Base-by-base conservation (phyloP, 345 rosid genomes). In the Eucalyptus guilfoylei region DNA sequence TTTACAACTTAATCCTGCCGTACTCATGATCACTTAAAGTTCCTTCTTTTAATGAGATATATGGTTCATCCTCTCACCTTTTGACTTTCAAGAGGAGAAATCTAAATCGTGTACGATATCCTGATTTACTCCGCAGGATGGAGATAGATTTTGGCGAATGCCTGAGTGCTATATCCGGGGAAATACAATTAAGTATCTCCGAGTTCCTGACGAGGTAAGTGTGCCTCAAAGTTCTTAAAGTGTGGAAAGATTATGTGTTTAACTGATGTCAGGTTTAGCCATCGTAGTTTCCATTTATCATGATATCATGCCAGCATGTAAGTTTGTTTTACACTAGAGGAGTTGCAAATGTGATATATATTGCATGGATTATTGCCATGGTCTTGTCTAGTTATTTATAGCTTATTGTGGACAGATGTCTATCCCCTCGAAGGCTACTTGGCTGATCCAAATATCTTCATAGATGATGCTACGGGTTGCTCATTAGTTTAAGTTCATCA, bases 161-260 rank as follows among this genome's bases (percentile, higher is more conserved):
- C 99, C 99, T 15, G 99, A 98, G 91, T 98, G 99, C 95, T 98
- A 98, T 88, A 97, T 98, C 86, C 99, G 99, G 54, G 99, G 99
- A 60, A 98, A 98, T 93, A 98, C 99, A 69, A 98, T 98, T 55
- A 98, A 98, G 93, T 97, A 97, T 91, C 99, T 98, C 81, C 96
- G 99, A 88, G 99, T 98, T 94, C 99, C 99, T 40, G 99, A 98
- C 91, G 99, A 96, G 99, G 99, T 98, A 90, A 88, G 86, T 60
- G 64, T 76, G 47, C 83, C 37, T 28, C 16, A 48, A 52, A 19
- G 9, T 76, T 37, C 24, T 30, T 12, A 14, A 14, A 26, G 7
- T 87, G 23, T 62, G 40, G n/a, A 60, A 50, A 50, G 28, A 14
- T 86, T 17, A 49, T 34, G 49, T 8, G 60, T 37, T 2, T 69